Evolutionary conservation across 805 yeast genomes (phyloP).

Genomic region (Yamadazyma ubonensis): DNA sequence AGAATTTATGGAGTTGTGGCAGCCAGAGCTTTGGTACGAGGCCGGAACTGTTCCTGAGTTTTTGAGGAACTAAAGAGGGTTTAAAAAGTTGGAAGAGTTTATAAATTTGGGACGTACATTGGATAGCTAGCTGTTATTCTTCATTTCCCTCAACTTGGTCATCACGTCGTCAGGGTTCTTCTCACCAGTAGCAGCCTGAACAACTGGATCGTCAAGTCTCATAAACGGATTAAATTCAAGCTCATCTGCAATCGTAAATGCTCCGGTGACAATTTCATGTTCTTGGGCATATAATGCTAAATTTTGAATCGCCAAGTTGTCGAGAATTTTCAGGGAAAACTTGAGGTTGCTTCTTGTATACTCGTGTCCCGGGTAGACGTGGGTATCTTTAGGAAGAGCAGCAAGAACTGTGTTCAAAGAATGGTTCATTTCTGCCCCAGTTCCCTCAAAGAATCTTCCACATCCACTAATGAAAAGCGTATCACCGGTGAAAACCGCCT

Average conservation of each 20-base stretch:
- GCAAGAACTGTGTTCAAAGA: conserved; percentile 63
- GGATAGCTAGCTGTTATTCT: conserved; percentile 43
- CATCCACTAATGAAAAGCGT: conserved; percentile 93
- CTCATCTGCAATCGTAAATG: conserved; percentile 83
- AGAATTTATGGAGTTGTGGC: conserved; percentile 84
- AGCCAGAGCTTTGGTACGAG: conserved; percentile 53
- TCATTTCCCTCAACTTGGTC: conserved; percentile 72
- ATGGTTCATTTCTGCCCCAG: conserved; percentile 72
- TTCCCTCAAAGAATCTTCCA: conserved; percentile 95
- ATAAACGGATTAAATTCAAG: conserved; percentile 83
- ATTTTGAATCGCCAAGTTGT: conserved; percentile 50
- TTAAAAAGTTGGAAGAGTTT: background rate
- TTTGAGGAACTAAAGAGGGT: conserved; percentile 31
- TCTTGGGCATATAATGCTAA: conserved; percentile 51
- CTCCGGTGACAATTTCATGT: conserved; percentile 81
- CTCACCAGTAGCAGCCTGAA: conserved; percentile 58
- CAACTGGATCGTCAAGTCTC: conserved; percentile 65
- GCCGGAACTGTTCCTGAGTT: conserved; percentile 60
- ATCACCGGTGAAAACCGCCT: conserved; percentile 91
- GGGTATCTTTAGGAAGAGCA: conserved; percentile 63
- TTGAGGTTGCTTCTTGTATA: conserved; percentile 80
- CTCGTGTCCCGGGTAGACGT: conserved; percentile 93
- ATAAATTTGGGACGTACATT: background rate
- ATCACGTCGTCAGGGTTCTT: conserved; percentile 55
- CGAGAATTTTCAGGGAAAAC: conserved; percentile 68